These are phyloP conservation scores for Lentinula guzmanii DNA, from an alignment of 768 basidiomycete species.

Conservation along the genomic window DNA sequence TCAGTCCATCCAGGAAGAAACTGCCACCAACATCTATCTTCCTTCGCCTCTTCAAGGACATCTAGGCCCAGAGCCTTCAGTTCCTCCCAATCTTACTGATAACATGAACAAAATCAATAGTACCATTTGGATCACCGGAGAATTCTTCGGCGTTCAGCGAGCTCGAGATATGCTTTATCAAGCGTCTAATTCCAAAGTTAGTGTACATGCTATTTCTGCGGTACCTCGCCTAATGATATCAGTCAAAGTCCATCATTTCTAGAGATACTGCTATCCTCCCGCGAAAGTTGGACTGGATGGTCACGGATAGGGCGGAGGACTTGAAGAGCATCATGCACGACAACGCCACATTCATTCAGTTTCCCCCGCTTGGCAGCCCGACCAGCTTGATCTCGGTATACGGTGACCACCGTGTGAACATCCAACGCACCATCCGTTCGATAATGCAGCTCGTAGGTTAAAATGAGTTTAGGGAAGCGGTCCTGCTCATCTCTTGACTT, in stretches of 20 bases:
- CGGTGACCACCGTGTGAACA: slow-evolving; percentile 90
- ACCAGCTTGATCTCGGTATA: slow-evolving; percentile 91
- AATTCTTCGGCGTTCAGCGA: slow-evolving; percentile 93
- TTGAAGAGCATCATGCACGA: slow-evolving; percentile 91
- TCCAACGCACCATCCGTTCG: slow-evolving; percentile 88
- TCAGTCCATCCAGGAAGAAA: slow-evolving; percentile 94
- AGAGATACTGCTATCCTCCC: slow-evolving; percentile 92
- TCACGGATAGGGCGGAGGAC: slow-evolving; percentile 93
- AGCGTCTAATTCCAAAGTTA: slow-evolving; percentile 79
- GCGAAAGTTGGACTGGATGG: slow-evolving; percentile 97
- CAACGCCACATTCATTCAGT: slow-evolving; percentile 93
- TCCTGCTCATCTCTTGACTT: background rate
- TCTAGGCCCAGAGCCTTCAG: slow-evolving; percentile 59
- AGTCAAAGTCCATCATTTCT: slow-evolving; percentile 89
- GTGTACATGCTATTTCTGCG: slow-evolving; percentile 10
- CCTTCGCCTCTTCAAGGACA: slow-evolving; percentile 88
- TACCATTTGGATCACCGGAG: slow-evolving; percentile 94
- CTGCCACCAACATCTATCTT: slow-evolving; percentile 93
- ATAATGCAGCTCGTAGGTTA: slow-evolving; percentile 88
- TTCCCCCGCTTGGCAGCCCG: slow-evolving; percentile 88
- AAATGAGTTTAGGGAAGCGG: background rate
- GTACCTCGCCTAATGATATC: background rate
- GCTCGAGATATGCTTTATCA: slow-evolving; percentile 94
- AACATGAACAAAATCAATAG: slow-evolving; percentile 56
- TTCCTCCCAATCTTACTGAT: slow-evolving; percentile 28